Conservation (phyloP, 768 basidiomycete genomes). For the Leccinum olivaceopallidum region DNA sequence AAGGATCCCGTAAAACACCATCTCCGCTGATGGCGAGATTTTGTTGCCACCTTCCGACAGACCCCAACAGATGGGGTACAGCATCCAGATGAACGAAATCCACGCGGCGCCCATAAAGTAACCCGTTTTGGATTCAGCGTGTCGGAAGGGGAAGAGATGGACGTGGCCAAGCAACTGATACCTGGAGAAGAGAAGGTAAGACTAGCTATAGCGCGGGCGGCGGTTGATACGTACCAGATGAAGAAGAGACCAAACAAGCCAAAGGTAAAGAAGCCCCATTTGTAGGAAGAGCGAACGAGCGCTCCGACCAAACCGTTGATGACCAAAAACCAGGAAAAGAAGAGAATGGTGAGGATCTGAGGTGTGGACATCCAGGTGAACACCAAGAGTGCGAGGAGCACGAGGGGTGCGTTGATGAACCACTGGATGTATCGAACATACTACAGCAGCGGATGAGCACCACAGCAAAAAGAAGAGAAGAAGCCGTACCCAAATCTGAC, state of each 20-base stretch:
- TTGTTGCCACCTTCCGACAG: conserved; percentile 52
- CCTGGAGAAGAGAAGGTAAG: conserved; percentile 19
- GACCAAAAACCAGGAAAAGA: conserved; percentile 48
- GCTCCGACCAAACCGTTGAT: conserved; percentile 49
- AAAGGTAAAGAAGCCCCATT: conserved; percentile 53
- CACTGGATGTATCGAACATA: conserved; percentile 57
- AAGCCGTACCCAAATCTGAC: conserved; percentile 44
- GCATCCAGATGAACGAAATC: conserved; percentile 54
- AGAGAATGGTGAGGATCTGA: conserved; percentile 40
- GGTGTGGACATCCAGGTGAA: conserved; percentile 48
- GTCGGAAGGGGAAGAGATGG: conserved; percentile 27
- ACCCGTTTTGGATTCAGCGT: conserved; percentile 22
- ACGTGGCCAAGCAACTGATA: conserved; percentile 31
- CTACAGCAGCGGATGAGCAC: conserved; percentile 21
- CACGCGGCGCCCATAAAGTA: conserved; percentile 40
- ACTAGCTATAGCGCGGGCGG: background rate
- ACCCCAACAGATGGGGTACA: conserved; percentile 63
- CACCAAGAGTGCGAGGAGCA: conserved; percentile 48
- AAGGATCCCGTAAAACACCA: conserved; percentile 55
- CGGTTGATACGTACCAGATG: conserved; percentile 42
- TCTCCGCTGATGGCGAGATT: conserved; percentile 51
- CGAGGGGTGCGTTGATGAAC: conserved; percentile 55
- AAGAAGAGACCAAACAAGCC: conserved; percentile 48
- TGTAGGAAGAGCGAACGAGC: conserved; percentile 50
- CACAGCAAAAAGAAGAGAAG: fast-evolving